phyloP scores from a whole-genome alignment of 106 monocot genomes.

The Alisma plantagoaquatica region DNA sequence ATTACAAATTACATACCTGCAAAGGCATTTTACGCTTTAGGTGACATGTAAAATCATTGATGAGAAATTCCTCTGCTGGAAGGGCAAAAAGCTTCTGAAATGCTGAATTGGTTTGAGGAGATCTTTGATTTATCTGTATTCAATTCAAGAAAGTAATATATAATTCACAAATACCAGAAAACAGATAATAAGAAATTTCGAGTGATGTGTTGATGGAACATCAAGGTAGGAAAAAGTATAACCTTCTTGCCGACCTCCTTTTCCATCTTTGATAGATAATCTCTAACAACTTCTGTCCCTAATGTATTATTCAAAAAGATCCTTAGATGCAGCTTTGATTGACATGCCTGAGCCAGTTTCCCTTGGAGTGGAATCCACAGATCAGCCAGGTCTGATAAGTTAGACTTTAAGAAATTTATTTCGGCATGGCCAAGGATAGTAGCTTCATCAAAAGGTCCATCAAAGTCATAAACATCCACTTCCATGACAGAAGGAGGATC shows the following conservation, averaged over 20 bases:
- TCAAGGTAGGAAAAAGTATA: neutral
- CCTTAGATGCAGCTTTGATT: conserved; percentile 64
- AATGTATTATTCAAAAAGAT: conserved; percentile 66
- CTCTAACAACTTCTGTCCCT: conserved; percentile 49
- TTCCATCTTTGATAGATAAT: conserved; percentile 67
- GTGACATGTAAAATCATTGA: conserved; percentile 83
- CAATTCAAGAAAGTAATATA: neutral
- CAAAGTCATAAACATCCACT: conserved; percentile 63
- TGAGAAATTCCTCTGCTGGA: conserved; percentile 82
- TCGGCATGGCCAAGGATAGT: conserved; percentile 59
- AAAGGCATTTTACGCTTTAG: conserved; percentile 91
- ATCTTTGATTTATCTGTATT: conserved; percentile 61
- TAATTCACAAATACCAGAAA: too few relatives aligned
- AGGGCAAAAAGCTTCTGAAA: conserved; percentile 79
- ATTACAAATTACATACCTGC: conserved; percentile 48
- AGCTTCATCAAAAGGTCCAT: conserved; percentile 65
- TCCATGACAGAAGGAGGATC: conserved; percentile 82
- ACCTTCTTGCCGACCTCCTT: conserved; percentile 93
- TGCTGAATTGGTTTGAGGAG: conserved; percentile 68
- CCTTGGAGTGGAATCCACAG: conserved; percentile 75
- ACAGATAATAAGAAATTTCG: too few relatives aligned
- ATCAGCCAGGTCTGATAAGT: conserved; percentile 68
- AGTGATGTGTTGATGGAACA: too few relatives aligned
- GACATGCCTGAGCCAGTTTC: conserved; percentile 53
- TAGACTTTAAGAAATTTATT: conserved; percentile 74